Evolutionary conservation across 1,284 basidiomycete species (phyloP), one percentile per base, ranked within the genome.

Genomic region (Cutaneotrichosporon cyanovorans): DNA sequence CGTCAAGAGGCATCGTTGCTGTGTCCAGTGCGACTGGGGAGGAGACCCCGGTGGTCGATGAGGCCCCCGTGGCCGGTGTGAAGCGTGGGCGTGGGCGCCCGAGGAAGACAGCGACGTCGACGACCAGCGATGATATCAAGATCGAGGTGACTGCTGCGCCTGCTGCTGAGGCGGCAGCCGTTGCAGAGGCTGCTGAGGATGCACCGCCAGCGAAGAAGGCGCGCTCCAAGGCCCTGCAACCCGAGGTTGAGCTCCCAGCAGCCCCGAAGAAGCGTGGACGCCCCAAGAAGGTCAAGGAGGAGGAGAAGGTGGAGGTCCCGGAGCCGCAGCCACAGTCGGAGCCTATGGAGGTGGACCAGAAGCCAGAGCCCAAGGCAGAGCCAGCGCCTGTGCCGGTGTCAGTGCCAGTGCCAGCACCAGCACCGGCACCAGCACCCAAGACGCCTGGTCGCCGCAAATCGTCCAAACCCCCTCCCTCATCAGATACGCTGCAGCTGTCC

Each of bases 1-100:
- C 65, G 7, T 53, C 40, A 7, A 58, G 56, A 37, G 72, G 72
- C n/a, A 71, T 73, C 32, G 55, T 65, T 12, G 49, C 54, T 15
- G 62, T 68, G 2, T 58, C 62, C 15, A 55, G 57, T 2, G 12
- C 25, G 12, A 48, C 40, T 9, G 58, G 54, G 22, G 53, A 44
- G 37, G 55, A 55, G 39, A 14, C 43, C 41, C 46, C 46, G 3
- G 46, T 39, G n/a, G 42, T n/a, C 20, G 14, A 33, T 7, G n/a
- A 12, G 2, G 18, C 39, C 2, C 34, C 57, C 6, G 39, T 40
- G 3, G 36, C 47, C 7, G 57, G 55, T 19, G 49, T 50, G 12
- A 64, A 64, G 50, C 39, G 58, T 31, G 39, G 40, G 3, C 45
- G 61, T 30, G 59, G 42, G 2, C 44, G 56, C 23, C 37, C 57